These are phyloP conservation scores for Termitomyces bulborhizus DNA, from an alignment of 768 basidiomycete species.

Conservation along the genomic window DNA sequence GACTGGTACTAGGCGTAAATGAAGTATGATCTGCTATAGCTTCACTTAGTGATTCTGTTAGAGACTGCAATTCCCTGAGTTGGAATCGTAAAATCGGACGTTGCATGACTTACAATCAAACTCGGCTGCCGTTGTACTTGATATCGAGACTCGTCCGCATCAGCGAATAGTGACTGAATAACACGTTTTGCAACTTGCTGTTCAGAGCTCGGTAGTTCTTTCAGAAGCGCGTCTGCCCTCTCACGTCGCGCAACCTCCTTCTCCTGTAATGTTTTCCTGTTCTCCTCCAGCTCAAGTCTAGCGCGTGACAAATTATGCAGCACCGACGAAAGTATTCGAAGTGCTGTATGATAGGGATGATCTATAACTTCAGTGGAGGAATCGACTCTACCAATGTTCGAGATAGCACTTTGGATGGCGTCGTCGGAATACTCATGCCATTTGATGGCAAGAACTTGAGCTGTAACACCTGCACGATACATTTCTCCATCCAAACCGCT, in stretches of 20 bases:
- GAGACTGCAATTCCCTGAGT: constrained; percentile 28
- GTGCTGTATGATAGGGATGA: constrained; percentile 60
- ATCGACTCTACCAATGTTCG: constrained; percentile 37
- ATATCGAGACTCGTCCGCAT: constrained; percentile 41
- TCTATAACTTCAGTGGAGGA: constrained; percentile 38
- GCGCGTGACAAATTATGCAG: constrained; percentile 50
- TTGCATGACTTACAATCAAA: constrained; percentile 38
- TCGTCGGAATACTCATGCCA: constrained; percentile 82
- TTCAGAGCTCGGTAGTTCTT: constrained; percentile 54
- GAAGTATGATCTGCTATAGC: constrained; percentile 45
- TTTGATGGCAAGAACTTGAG: constrained; percentile 54
- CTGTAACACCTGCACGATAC: constrained; percentile 24
- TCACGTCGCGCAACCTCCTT: constrained; percentile 48
- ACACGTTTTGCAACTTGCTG: constrained; percentile 63
- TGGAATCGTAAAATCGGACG: background rate
- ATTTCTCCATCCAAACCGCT: constrained; percentile 29
- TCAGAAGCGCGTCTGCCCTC: constrained; percentile 49
- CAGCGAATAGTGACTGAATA: constrained; percentile 58
- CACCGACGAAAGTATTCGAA: constrained; percentile 67
- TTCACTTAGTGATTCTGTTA: constrained; percentile 48
- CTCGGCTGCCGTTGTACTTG: constrained; percentile 53
- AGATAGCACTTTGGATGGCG: constrained; percentile 59
- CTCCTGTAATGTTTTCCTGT: constrained; percentile 44
- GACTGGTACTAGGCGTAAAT: constrained; percentile 23
- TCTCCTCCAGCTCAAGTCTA: constrained; percentile 61